Evolutionary conservation across 768 basidiomycete species (phyloP), one percentile per base, ranked within the genome.

Genomic region (Ephemerocybe angulata): DNA sequence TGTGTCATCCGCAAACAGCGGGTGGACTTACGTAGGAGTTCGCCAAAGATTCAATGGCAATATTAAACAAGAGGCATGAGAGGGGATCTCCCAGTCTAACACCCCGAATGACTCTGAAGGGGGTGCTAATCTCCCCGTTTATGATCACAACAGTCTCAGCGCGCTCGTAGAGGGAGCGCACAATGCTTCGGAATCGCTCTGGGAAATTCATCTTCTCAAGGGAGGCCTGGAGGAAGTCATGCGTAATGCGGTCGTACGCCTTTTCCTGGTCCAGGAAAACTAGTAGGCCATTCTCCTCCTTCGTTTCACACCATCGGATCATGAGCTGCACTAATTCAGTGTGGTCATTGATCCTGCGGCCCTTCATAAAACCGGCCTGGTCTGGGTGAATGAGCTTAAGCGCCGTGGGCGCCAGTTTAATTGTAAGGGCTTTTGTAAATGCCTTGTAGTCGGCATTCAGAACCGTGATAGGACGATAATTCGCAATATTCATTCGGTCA

Each of bases 1-100:
- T 7, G 75, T 76, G 55, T 78, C 74, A 56, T 78, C 73, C 0
- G 76, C 73, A 56, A 76, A 79, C 0, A 78, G 67, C 0, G 54
- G 2, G 53, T 38, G 0, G 72, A 72, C 1, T 61, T 57, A 21
- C 73, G 21, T 0, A 78, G 59, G 41, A 61, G 6, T 51, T 28
- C 0, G 72, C 71, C 0, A 78, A 66, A 0, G 75, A 70, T 54
- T 77, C 75, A 2, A 76, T 76, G 22, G 72, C 73, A 0, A 76
- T 21, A 54, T 76, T 67, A 41, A 73, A 77, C 0, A 75, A 64
- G 0, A 76, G 65, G 57, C 75, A 75, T 3, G 69, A 76, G 0
- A 77, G 62, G 0, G 70, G 73, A 58, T 76, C 71, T 0, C 72
- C 74, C 58, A 73, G 73, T 2, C 66, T 22, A 10, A 66, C 65